Conservation (phyloP, 2,329 filamentous ascomycete genomes). For the Septoria linicola region DNA sequence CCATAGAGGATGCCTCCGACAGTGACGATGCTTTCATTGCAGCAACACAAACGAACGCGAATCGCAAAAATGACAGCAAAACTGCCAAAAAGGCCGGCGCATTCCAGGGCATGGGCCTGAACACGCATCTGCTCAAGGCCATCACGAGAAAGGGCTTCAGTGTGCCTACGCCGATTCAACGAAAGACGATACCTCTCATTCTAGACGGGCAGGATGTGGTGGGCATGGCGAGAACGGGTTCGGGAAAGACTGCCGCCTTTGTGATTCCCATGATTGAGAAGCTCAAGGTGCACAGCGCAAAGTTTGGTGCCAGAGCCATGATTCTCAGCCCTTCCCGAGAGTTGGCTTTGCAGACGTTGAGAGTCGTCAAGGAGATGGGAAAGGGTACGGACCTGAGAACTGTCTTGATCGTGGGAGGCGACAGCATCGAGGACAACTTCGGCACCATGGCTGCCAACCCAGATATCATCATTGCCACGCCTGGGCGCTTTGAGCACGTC, state of each 20-base stretch:
- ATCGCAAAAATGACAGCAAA: constrained; percentile 78
- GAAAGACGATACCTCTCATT: constrained; percentile 91
- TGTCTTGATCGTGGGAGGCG: constrained; percentile 89
- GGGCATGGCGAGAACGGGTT: constrained; percentile 97
- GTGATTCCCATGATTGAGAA: constrained; percentile 98
- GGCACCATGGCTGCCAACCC: constrained; percentile 89
- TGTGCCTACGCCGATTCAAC: constrained; percentile 94
- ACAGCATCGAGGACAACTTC: constrained; percentile 94
- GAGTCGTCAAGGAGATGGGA: constrained; percentile 93
- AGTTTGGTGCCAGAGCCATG: constrained; percentile 80
- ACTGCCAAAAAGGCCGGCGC: constrained; percentile 93
- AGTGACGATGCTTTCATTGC: constrained; percentile 86
- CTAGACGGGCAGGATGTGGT: constrained; percentile 93
- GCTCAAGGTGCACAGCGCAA: constrained; percentile 80
- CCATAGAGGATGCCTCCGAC: constrained; percentile 44
- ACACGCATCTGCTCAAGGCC: constrained; percentile 78
- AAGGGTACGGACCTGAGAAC: constrained; percentile 86
- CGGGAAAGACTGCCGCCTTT: constrained; percentile 96
- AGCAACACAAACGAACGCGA: constrained; percentile 78
- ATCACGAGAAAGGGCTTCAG: constrained; percentile 93
- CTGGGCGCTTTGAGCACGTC: constrained; percentile 91
- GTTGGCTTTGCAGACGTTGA: constrained; percentile 88
- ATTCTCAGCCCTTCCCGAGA: constrained; percentile 92
- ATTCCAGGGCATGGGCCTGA: constrained; percentile 93
- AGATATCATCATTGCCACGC: constrained; percentile 95